Conservation (phyloP, 768 basidiomycete species). For the Lactarius hengduanensis region DNA sequence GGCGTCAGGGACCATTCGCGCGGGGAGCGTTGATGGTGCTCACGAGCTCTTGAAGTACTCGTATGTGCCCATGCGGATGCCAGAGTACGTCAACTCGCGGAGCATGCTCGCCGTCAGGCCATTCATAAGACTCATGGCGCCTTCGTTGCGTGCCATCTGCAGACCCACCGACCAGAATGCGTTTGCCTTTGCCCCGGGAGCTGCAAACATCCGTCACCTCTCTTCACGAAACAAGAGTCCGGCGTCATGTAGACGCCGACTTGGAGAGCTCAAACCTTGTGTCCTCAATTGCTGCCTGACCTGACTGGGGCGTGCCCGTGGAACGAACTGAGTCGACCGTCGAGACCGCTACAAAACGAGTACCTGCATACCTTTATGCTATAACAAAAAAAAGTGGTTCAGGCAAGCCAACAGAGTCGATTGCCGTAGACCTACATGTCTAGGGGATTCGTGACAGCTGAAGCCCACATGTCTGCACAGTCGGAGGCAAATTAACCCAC, state of each 20-base stretch:
- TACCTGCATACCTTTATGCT: conserved; percentile 34
- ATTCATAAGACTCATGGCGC: conserved; percentile 34
- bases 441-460: conserved; percentile 38
- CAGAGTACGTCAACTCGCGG: conserved; percentile 39
- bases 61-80: conserved; percentile 39
- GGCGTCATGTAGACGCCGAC: too few species aligned
- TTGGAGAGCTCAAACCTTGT: conserved; percentile 30
- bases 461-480: conserved; percentile 37
- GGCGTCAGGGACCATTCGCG: neutral
- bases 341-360: neutral
- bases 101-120: conserved; percentile 39
- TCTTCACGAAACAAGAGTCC: neutral
- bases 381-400: neutral
- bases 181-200: conserved; percentile 33
- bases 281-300: conserved; percentile 38
- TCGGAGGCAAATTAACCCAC: neutral
- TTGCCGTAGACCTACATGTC: conserved; percentile 34
- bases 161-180: conserved; percentile 38
- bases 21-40: conserved; percentile 8
- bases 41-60: conserved; percentile 41
- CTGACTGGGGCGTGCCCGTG: conserved; percentile 19
- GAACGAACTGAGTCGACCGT: neutral
- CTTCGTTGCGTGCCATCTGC: conserved; percentile 38
- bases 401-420: neutral
- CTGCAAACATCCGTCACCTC: conserved; percentile 20